Evolutionary conservation across 495 filamentous ascomycete genomes (phyloP).

Genomic region (Aspergillus ellipticus): DNA sequence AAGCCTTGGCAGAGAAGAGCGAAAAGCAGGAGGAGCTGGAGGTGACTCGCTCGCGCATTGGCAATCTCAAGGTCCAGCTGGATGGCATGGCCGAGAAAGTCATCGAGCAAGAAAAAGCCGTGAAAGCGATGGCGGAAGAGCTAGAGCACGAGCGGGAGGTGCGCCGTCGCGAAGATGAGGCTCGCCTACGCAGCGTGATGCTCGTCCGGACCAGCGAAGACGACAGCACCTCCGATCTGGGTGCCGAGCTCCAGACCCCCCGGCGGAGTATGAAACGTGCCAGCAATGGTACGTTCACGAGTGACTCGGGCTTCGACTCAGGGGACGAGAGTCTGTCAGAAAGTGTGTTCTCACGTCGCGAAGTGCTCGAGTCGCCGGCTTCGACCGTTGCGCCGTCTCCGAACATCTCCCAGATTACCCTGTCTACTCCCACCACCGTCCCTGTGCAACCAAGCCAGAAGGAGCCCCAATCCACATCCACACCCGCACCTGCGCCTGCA

Average conservation of each 20-base stretch:
- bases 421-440: conserved; percentile 27
- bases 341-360: conserved; percentile 60
- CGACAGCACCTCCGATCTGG: conserved; percentile 48
- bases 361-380: conserved; percentile 45
- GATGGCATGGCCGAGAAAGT: conserved; percentile 72
- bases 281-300: conserved; percentile 49
- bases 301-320: conserved; percentile 53
- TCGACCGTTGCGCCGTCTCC: conserved; percentile 46
- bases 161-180: conserved; percentile 52
- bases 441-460: conserved; percentile 19
- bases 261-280: conserved; percentile 47
- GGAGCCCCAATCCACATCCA: conserved; percentile 18
- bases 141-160: conserved; percentile 56
- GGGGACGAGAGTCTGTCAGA: conserved; percentile 55
- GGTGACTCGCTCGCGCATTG: conserved; percentile 64
- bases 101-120: conserved; percentile 58
- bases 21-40: conserved; percentile 69
- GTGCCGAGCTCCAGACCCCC: conserved; percentile 48
- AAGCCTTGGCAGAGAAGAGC: conserved; percentile 58
- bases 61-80: conserved; percentile 68
- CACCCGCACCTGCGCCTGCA: conserved; percentile 4
- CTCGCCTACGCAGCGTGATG: conserved; percentile 37
- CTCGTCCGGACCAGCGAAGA: conserved; percentile 28
- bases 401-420: conserved; percentile 35
- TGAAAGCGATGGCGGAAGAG: conserved; percentile 61